Percentiles rank a stretch among this genome's conserved stretches.
phyloP scores from a whole-genome alignment of 768 basidiomycete genomes.

The Pholiota molesta region DNA sequence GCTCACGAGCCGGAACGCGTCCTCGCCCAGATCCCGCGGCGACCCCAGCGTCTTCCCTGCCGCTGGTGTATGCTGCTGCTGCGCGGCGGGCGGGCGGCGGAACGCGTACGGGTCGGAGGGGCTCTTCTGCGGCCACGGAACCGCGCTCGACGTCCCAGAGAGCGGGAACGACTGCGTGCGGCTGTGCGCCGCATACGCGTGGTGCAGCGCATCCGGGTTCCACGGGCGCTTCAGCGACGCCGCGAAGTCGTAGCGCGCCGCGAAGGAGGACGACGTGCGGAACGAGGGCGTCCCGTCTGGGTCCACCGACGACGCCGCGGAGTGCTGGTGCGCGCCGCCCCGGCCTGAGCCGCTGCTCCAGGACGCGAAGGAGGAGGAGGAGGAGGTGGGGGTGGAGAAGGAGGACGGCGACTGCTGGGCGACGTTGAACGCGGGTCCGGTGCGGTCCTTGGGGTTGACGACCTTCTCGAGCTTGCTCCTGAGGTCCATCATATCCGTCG shows the following conservation, averaged over 20 bases:
- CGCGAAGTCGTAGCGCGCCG: slow-evolving; percentile 61
- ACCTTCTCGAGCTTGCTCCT: slow-evolving; percentile 70
- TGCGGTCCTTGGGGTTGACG: slow-evolving; percentile 36
- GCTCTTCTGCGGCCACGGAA: slow-evolving; percentile 41
- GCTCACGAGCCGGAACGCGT: slow-evolving; percentile 27
- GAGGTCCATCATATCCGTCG: slow-evolving; percentile 56
- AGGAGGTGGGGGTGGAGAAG: too few relatives aligned
- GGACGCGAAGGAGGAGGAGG: neutral
- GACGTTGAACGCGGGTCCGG: slow-evolving; percentile 20
- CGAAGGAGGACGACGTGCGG: slow-evolving; percentile 44
- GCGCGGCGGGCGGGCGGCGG: slow-evolving; percentile 5
- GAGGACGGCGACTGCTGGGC: neutral
- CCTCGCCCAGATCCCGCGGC: slow-evolving; percentile 45
- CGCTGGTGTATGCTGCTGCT: neutral
- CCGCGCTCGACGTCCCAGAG: slow-evolving; percentile 31
- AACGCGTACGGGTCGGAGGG: slow-evolving; percentile 20
- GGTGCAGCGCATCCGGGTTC: slow-evolving; percentile 35
- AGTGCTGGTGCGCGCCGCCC: slow-evolving; percentile 1
- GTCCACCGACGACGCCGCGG: slow-evolving; percentile 21
- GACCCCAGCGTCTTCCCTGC: slow-evolving; percentile 42
- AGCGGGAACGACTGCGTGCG: slow-evolving; percentile 54
- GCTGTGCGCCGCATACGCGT: slow-evolving; percentile 28
- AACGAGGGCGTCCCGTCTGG: slow-evolving; percentile 27
- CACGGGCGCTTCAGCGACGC: slow-evolving; percentile 53
- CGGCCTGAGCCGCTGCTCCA: slow-evolving; percentile 7